These are phyloP conservation scores for Nidula niveotomentosa DNA, from an alignment of 1,284 basidiomycete genomes.

Conservation along the genomic window DNA sequence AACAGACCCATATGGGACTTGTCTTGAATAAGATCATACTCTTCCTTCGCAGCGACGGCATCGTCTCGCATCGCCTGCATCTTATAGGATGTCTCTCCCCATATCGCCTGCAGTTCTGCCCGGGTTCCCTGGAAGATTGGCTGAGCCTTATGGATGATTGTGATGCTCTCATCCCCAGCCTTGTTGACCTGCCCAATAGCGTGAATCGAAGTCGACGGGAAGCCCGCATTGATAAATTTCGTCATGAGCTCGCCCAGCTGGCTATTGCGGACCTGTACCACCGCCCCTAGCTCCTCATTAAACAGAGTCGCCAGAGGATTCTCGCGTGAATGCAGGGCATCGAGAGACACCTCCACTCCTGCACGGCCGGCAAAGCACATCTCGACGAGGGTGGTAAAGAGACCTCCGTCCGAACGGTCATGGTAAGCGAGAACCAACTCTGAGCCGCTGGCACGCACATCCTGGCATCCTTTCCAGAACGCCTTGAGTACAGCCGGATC, in stretches of 20 bases:
- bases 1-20: slow-evolving; percentile 67
- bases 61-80: slow-evolving; percentile 94
- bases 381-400: slow-evolving; percentile 91
- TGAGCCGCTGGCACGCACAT: slow-evolving; percentile 58
- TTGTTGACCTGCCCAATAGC: slow-evolving; percentile 70
- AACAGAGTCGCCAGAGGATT: slow-evolving; percentile 78
- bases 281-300: slow-evolving; percentile 96
- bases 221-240: slow-evolving; percentile 67
- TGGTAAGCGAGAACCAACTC: slow-evolving; percentile 91
- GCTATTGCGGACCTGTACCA: slow-evolving; percentile 79
- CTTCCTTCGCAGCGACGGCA: slow-evolving; percentile 75
- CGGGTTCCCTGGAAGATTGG: slow-evolving; percentile 70
- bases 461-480: slow-evolving; percentile 81
- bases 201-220: slow-evolving; percentile 76
- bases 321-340: slow-evolving; percentile 47
- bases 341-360: slow-evolving; percentile 73
- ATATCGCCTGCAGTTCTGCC: slow-evolving; percentile 76
- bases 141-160: slow-evolving; percentile 52
- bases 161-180: slow-evolving; percentile 60
- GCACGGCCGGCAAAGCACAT: slow-evolving; percentile 94
- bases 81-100: slow-evolving; percentile 93
- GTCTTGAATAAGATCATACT: slow-evolving; percentile 79
- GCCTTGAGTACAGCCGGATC: slow-evolving; percentile 73
- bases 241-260: slow-evolving; percentile 61
- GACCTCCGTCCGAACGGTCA: slow-evolving; percentile 96